Conservation (phyloP, 139 green algal genomes). For the Chlorella ohadii region DNA sequence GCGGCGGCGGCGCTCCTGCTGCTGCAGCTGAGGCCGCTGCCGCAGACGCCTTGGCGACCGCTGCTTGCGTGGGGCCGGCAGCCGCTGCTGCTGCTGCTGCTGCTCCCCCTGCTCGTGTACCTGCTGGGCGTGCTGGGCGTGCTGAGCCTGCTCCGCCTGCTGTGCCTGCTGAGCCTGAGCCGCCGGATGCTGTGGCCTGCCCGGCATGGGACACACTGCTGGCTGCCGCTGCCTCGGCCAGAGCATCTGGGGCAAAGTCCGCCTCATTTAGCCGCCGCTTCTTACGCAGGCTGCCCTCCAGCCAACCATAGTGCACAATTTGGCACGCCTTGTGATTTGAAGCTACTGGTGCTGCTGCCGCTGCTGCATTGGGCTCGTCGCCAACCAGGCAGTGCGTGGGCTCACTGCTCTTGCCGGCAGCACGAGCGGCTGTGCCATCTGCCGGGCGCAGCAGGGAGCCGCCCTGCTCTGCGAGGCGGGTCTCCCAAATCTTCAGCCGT, state of each 20-base stretch:
- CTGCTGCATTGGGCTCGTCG: no score
- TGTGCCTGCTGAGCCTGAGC: neutral
- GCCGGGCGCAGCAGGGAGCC: neutral
- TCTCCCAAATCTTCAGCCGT: neutral
- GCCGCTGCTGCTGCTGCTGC: neutral
- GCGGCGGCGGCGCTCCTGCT: neutral
- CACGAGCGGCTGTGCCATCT: neutral
- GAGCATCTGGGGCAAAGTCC: neutral
- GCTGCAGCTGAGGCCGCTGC: neutral
- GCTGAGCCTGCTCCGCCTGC: neutral
- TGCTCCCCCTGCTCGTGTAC: neutral
- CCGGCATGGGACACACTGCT: no score
- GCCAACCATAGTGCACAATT: conserved; percentile 27
- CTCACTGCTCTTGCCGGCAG: neutral
- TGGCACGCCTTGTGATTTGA: no score
- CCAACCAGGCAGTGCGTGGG: no score
- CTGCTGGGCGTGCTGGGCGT: neutral
- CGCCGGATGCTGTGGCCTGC: no score
- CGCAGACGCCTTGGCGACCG: neutral
- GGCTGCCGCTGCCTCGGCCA: conserved; percentile 9
- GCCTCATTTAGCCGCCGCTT: neutral
- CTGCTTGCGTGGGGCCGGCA: neutral
- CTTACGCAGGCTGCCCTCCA: neutral
- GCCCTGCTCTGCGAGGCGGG: neutral
- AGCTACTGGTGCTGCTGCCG: no score